phyloP scores from a whole-genome alignment of 2,329 filamentous ascomycete genomes.

The Tolypocladium cylindrosporum region DNA sequence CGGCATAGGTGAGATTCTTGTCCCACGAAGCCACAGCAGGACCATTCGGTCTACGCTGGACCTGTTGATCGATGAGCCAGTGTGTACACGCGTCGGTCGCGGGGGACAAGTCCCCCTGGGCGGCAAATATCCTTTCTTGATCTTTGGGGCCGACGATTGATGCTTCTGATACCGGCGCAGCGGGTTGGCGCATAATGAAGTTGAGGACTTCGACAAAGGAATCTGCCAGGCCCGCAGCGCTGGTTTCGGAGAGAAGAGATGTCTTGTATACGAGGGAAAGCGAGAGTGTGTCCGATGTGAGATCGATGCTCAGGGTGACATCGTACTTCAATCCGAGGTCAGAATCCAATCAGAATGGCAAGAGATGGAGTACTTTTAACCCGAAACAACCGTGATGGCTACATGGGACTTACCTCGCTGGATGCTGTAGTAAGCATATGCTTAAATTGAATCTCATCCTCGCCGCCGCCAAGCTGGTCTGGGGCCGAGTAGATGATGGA shows the following conservation, averaged over 20 bases:
- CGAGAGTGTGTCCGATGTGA: not conserved
- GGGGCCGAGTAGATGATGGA: not conserved
- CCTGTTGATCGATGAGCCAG: slow-evolving; percentile 4
- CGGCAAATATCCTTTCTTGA: not conserved
- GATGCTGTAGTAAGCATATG: not conserved
- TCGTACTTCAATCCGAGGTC: not conserved
- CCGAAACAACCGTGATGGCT: not conserved
- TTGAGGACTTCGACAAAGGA: not conserved
- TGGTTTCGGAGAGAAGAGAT: not conserved
- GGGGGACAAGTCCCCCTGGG: not conserved
- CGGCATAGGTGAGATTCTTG: not conserved
- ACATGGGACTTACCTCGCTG: not conserved
- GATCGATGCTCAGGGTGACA: not conserved
- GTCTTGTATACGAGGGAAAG: not conserved
- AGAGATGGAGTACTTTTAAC: too few relatives aligned
- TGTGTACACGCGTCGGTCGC: slow-evolving; percentile 4
- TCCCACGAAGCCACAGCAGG: slow-evolving; percentile 7
- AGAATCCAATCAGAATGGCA: not conserved
- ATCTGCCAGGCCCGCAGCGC: not conserved
- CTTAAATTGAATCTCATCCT: not conserved
- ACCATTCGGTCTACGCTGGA: not conserved
- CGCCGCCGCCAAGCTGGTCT: not conserved
- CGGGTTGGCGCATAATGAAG: not conserved
- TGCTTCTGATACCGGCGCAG: not conserved
- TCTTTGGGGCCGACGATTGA: not conserved